phyloP scores from a whole-genome alignment of 1,284 basidiomycete species.

The Xerocomus cyaneibrunnescens region DNA sequence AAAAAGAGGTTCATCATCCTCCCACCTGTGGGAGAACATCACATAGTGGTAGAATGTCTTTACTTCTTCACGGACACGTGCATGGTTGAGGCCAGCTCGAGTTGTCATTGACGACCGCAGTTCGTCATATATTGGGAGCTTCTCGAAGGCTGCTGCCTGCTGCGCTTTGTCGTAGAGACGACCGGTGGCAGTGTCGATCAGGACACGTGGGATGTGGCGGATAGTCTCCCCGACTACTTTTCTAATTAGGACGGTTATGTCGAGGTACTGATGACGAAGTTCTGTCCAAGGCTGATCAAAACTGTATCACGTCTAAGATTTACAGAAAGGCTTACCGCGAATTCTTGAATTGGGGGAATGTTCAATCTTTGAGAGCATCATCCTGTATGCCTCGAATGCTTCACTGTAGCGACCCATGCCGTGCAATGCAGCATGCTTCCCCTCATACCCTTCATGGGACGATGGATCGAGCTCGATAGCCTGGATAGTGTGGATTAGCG shows the following conservation, averaged over 20 bases:
- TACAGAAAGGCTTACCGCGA: neutral
- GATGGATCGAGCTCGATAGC: neutral
- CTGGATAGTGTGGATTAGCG: neutral
- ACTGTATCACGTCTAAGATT: neutral
- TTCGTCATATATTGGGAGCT: too few species aligned
- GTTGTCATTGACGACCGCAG: too few species aligned
- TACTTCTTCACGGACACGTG: too few species aligned
- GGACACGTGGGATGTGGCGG: neutral
- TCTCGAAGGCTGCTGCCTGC: too few species aligned
- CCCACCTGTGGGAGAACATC: too few species aligned
- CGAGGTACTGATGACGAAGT: neutral
- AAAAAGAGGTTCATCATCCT: too few species aligned
- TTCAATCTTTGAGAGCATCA: neutral
- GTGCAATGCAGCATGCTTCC: neutral
- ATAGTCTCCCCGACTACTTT: neutral
- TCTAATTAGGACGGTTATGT: neutral
- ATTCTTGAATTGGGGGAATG: neutral
- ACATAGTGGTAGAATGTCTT: too few species aligned
- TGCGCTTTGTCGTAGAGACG: too few species aligned
- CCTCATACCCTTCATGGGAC: neutral
- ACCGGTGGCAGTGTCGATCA: neutral
- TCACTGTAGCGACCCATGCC: neutral
- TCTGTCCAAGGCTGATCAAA: neutral
- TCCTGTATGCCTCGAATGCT: slow-evolving; percentile 1
- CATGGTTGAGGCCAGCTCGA: too few species aligned